phyloP scores from a whole-genome alignment of 768 basidiomycete species.

The Pleurotus djamor region DNA sequence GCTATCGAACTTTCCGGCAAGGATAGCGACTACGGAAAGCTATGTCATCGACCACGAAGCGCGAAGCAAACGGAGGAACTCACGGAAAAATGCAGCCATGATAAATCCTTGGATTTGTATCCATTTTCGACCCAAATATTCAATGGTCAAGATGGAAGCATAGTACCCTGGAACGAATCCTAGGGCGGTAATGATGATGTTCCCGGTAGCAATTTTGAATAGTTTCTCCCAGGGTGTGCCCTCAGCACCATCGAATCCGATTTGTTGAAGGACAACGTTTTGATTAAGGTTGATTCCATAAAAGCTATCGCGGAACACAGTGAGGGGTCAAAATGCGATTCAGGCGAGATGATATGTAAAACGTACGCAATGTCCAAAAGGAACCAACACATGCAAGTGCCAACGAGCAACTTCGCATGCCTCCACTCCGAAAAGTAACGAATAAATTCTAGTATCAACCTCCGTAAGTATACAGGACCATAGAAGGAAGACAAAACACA shows the following conservation, averaged over 20 bases:
- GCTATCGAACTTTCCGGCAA: slow-evolving; percentile 62
- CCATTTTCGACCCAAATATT: slow-evolving; percentile 69
- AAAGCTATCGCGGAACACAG: slow-evolving; percentile 36
- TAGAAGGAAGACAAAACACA: slow-evolving; percentile 13
- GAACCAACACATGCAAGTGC: slow-evolving; percentile 73
- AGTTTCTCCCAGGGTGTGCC: slow-evolving; percentile 50
- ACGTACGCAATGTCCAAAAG: slow-evolving; percentile 68
- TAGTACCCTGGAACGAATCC: slow-evolving; percentile 84
- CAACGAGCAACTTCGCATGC: slow-evolving; percentile 64
- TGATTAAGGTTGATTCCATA: slow-evolving; percentile 65
- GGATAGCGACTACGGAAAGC: slow-evolving; percentile 48
- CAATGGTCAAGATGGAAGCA: slow-evolving; percentile 64
- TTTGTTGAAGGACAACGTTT: slow-evolving; percentile 54
- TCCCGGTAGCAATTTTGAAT: slow-evolving; percentile 49
- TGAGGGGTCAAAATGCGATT: not conserved
- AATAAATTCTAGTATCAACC: slow-evolving; percentile 48
- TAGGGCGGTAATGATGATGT: slow-evolving; percentile 55
- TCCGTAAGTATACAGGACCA: not conserved
- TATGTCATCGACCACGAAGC: not conserved
- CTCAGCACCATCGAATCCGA: slow-evolving; percentile 49
- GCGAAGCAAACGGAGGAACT: slow-evolving; percentile 11
- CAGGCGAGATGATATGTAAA: not conserved
- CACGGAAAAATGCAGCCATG: slow-evolving; percentile 65
- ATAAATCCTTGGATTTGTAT: slow-evolving; percentile 80
- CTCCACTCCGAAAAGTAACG: slow-evolving; percentile 72